Evolutionary conservation across 2,329 filamentous ascomycete genomes (phyloP).

Genomic region (Stachybotrys chartarum): DNA sequence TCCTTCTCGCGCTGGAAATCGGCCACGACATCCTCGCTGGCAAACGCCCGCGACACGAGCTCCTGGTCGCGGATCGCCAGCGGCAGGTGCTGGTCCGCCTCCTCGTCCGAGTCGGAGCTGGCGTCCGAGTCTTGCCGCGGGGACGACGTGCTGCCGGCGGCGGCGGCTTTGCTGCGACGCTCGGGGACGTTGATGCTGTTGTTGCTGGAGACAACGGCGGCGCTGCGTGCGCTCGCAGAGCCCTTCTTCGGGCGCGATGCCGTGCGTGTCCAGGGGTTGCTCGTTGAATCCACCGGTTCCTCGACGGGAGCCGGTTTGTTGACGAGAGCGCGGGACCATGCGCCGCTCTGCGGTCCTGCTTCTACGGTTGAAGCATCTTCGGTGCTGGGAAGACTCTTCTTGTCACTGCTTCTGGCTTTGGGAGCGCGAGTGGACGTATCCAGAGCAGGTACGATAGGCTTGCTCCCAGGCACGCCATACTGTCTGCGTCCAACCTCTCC

Average conservation of each 20-base stretch:
- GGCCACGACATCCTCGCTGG: conserved; percentile 75
- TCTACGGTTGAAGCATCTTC: neutral
- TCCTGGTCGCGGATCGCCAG: conserved; percentile 54
- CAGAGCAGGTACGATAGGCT: conserved; percentile 21
- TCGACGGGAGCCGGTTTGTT: neutral
- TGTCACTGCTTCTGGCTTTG: conserved; percentile 14
- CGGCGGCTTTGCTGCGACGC: conserved; percentile 4
- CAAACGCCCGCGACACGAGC: conserved; percentile 78
- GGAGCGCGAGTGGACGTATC: conserved; percentile 19
- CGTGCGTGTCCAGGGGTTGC: neutral
- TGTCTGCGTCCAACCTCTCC: conserved; percentile 61
- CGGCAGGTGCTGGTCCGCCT: conserved; percentile 44
- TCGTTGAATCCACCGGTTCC: neutral
- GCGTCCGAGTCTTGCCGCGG: conserved; percentile 6
- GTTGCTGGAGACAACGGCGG: neutral
- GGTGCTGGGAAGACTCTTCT: neutral
- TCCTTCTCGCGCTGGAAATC: conserved; percentile 79
- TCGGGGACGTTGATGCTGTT: neutral
- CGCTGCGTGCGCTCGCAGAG: conserved; percentile 12
- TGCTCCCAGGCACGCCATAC: conserved; percentile 47
- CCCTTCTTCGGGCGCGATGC: conserved; percentile 13
- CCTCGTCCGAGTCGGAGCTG: conserved; percentile 27
- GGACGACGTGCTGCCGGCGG: neutral
- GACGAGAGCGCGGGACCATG: neutral
- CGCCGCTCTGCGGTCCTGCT: neutral